phyloP scores from a whole-genome alignment of 116 monocot genomes.

The Iris pallida region DNA sequence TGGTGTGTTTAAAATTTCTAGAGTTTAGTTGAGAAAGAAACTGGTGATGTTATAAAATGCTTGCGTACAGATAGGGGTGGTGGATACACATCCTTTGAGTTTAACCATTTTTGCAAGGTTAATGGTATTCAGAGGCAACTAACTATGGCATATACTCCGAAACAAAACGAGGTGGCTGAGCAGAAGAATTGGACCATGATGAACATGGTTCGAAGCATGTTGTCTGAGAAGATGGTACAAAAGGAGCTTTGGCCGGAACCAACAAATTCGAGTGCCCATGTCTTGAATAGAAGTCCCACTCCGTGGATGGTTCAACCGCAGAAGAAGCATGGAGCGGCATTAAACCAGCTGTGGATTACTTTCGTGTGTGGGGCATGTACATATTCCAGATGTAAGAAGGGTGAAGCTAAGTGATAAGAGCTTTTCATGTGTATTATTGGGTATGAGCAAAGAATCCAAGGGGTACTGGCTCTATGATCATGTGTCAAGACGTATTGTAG shows the following conservation, averaged over 20 bases:
- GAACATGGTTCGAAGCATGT: too few relatives aligned
- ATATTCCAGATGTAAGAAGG: conserved; percentile 2
- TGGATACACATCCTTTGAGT: background rate
- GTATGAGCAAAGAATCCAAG: background rate
- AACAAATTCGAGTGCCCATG: background rate
- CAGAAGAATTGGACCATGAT: too few relatives aligned
- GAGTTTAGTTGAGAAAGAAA: conserved; percentile 4
- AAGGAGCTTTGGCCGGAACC: background rate
- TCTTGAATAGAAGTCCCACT: conserved; percentile 2
- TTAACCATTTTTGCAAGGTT: background rate
- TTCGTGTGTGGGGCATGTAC: background rate
- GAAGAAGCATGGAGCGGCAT: conserved; percentile 2
- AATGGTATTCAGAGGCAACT: conserved; percentile 2
- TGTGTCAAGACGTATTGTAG: background rate
- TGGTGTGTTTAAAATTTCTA: conserved; percentile 8
- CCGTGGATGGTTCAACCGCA: too few relatives aligned
- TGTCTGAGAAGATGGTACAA: too few relatives aligned
- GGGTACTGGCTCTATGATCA: background rate
- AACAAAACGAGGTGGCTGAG: too few relatives aligned
- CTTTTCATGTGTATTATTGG: background rate
- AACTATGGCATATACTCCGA: conserved; percentile 1
- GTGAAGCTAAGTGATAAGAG: background rate
- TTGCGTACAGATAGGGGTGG: background rate
- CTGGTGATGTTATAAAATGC: background rate
- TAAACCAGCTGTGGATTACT: conserved; percentile 7